Percentiles rank a stretch among this genome's conserved stretches.
phyloP scores from a whole-genome alignment of 805 yeast genomes.

The Candida piceae region DNA sequence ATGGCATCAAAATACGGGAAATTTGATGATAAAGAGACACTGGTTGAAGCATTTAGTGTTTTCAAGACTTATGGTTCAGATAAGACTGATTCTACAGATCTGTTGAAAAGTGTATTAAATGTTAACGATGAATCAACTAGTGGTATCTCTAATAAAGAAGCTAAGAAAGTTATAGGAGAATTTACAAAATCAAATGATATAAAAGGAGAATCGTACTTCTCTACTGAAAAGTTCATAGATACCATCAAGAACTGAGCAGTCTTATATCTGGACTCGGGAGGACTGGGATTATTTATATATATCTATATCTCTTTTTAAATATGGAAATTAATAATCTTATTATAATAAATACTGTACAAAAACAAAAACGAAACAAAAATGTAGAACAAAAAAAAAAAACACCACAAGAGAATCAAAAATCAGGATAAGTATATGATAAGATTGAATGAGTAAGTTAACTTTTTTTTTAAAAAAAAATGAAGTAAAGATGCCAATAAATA shows the following conservation, averaged over 20 bases:
- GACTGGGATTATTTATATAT: too few species aligned
- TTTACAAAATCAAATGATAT: conserved; percentile 51
- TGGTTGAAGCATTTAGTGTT: conserved; percentile 54
- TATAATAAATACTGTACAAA: neutral
- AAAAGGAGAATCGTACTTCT: conserved; percentile 54
- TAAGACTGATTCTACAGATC: conserved; percentile 42
- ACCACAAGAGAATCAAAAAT: neutral
- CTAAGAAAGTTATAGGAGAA: conserved; percentile 46
- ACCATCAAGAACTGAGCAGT: conserved; percentile 21
- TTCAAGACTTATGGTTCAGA: conserved; percentile 43
- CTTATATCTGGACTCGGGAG: too few species aligned
- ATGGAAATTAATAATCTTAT: neutral
- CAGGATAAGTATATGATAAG: too few species aligned
- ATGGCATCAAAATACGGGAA: conserved; percentile 51
- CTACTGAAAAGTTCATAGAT: conserved; percentile 59
- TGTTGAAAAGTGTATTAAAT: conserved; percentile 36
- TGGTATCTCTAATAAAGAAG: conserved; percentile 25
- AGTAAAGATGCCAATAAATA: too few species aligned
- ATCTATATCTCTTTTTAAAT: too few species aligned
- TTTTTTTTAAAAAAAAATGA: too few species aligned
- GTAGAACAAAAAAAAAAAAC: neutral
- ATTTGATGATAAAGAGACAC: conserved; percentile 46
- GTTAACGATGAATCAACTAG: neutral
- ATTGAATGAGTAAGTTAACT: too few species aligned
- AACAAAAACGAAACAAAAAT: neutral